These are phyloP conservation scores for Blastomyces gilchristii DNA, from an alignment of 2,329 filamentous ascomycete species.

Conservation along the genomic window DNA sequence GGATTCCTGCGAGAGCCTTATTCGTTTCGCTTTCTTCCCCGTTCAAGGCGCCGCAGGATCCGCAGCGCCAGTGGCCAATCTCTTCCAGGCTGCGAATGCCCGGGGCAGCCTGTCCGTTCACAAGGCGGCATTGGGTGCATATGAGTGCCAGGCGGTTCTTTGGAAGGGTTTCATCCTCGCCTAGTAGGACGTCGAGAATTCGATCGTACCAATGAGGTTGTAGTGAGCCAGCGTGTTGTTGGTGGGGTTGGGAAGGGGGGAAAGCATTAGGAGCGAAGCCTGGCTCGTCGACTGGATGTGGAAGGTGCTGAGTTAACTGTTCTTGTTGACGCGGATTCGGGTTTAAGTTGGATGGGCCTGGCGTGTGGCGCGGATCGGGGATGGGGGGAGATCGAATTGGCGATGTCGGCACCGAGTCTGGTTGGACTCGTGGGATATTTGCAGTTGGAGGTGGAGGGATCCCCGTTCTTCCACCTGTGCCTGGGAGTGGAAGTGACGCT, in stretches of 20 bases:
- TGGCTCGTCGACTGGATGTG: constrained; percentile 27
- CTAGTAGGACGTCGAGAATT: constrained; percentile 80
- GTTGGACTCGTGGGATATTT: constrained; percentile 43
- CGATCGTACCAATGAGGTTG: constrained; percentile 81
- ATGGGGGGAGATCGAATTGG: constrained; percentile 23
- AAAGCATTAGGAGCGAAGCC: constrained; percentile 42
- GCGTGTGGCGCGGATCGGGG: constrained; percentile 12
- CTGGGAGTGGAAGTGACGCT: constrained; percentile 18
- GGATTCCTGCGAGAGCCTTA: constrained; percentile 1
- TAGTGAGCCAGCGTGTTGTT: constrained; percentile 26
- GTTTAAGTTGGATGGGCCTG: constrained; percentile 11
- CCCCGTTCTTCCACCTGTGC: constrained; percentile 38
- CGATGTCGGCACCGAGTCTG: constrained; percentile 11
- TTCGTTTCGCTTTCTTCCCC: constrained; percentile 60
- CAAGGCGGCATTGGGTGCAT: constrained; percentile 68
- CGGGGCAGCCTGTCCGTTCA: constrained; percentile 92
- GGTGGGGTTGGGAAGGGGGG: constrained; percentile 19
- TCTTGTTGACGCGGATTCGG: constrained; percentile 12
- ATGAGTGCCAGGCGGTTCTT: constrained; percentile 87
- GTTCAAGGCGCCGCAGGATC: constrained; percentile 71
- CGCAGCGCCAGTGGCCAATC: constrained; percentile 78
- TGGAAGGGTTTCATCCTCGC: constrained; percentile 85
- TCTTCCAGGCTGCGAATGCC: constrained; percentile 68
- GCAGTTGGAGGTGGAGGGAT: constrained; percentile 54
- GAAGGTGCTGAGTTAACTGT: constrained; percentile 14